Base-by-base conservation (phyloP, 2,329 filamentous ascomycete genomes). In the Pestalotiopsis sp. region DNA sequence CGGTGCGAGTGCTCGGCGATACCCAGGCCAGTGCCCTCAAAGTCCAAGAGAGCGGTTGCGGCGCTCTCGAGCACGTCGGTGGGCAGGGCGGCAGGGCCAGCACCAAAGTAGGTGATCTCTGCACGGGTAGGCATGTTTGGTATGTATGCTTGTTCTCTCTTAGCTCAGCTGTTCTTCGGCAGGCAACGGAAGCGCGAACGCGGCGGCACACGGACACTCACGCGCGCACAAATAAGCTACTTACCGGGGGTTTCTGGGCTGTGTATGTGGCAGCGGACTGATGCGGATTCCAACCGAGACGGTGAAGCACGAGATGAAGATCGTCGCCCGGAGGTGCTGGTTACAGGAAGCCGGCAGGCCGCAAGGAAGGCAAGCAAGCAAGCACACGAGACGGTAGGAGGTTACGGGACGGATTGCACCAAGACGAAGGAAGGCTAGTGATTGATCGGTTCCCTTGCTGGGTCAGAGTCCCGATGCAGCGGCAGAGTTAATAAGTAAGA, bases 1-100 rank as follows among this genome's bases (percentile, higher is more conserved):
- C 95, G 93, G 80, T 98, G 95, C 11, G 92, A 95, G 79, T 97
- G 93, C 81, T 98, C 95, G 71, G 93, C 93, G 58, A 98, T 87
- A 66, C 94, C 94, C 67, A 98, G 86, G 68, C 95, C 95, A 52
- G 90, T 93, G 78, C 88, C 85, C 61, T 95, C 85, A 84, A 90
- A 97, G 85, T 98, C 92, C 72, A 97, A 81, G 4, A 98, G 90
- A 1, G 93, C 92, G 77, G 89, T 80, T 1, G 94, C 90, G 64
- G 93, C 94, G 59, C 85, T 86, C 80, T 96, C 90, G 64, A 98
- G 88, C 25, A 98, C 93, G 3, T 88, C 82, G 13, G 93, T 97
- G 27, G 95, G 95, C 20, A 98, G 87, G 39, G 90, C 85, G n/a
- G 95, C 94, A 63, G 95, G 95, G 71, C 95, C 95, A 66, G 95